phyloP scores from a whole-genome alignment of 1,284 basidiomycete genomes.

The Lentinus polychrous region DNA sequence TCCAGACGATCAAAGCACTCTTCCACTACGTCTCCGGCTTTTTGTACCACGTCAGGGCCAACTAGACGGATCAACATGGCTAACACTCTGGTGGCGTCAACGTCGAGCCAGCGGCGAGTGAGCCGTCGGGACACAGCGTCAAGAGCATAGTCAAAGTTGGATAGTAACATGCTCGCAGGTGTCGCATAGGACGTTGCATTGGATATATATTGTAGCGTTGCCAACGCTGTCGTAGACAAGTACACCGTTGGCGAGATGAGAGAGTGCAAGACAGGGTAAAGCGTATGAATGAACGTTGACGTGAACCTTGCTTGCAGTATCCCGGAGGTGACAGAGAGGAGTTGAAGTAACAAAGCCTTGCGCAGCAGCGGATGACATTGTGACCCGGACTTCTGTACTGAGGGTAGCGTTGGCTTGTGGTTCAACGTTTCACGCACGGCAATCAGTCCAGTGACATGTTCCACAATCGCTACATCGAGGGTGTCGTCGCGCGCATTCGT shows the following conservation, averaged over 20 bases:
- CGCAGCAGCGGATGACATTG: slow-evolving; percentile 45
- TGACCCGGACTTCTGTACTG: slow-evolving; percentile 14
- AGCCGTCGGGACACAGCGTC: slow-evolving; percentile 81
- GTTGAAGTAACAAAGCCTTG: slow-evolving; percentile 58
- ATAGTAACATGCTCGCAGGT: slow-evolving; percentile 76
- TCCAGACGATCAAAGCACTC: slow-evolving; percentile 93
- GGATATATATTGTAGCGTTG: slow-evolving; percentile 65
- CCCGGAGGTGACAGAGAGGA: slow-evolving; percentile 63
- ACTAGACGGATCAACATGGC: slow-evolving; percentile 79
- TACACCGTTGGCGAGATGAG: slow-evolving; percentile 64
- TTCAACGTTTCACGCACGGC: slow-evolving; percentile 33
- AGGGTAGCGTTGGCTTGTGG: slow-evolving; percentile 24
- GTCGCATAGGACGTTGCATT: slow-evolving; percentile 74
- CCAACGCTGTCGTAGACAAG: slow-evolving; percentile 65
- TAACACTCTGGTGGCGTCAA: slow-evolving; percentile 76
- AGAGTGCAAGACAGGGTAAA: slow-evolving; percentile 83
- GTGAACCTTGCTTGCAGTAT: slow-evolving; percentile 63
- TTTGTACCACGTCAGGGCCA: slow-evolving; percentile 76
- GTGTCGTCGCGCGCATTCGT: slow-evolving; percentile 13
- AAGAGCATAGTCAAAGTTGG: slow-evolving; percentile 92
- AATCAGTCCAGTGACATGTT: slow-evolving; percentile 49
- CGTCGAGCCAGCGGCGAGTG: slow-evolving; percentile 69
- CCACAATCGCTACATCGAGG: slow-evolving; percentile 33
- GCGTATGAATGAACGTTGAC: slow-evolving; percentile 66
- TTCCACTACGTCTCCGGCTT: slow-evolving; percentile 87